phyloP scores from a whole-genome alignment of 495 filamentous ascomycete genomes.

The Neurospora discreta region DNA sequence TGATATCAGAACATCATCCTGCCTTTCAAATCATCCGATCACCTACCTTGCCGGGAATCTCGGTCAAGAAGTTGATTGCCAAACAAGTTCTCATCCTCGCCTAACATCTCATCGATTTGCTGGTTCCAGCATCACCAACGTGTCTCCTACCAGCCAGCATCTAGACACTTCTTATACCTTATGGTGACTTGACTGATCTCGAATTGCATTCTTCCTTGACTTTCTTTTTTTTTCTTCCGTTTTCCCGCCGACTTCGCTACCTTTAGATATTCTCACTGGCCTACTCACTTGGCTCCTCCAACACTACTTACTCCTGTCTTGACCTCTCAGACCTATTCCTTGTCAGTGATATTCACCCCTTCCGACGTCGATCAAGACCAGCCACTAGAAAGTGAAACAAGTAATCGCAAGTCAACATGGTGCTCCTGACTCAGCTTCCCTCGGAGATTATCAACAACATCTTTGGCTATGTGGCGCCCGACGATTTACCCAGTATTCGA shows the following conservation, averaged over 20 bases:
- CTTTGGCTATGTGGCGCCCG: slow-evolving; percentile 39
- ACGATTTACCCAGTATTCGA: slow-evolving; percentile 37
- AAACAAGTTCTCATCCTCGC: neutral
- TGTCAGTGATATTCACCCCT: neutral
- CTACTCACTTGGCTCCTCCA: neutral
- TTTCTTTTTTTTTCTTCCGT: neutral
- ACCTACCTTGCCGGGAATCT: neutral
- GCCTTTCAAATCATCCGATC: neutral
- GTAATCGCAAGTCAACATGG: slow-evolving; percentile 10
- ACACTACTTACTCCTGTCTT: neutral
- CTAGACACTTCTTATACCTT: neutral
- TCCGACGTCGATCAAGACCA: neutral
- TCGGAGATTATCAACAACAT: slow-evolving; percentile 50
- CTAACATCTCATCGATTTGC: neutral
- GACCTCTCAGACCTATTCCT: neutral
- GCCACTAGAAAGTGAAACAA: neutral
- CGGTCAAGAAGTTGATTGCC: neutral
- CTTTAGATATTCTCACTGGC: neutral
- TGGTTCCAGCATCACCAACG: neutral
- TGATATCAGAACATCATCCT: neutral
- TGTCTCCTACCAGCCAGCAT: neutral
- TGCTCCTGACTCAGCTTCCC: slow-evolving; percentile 31
- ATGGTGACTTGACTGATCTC: neutral
- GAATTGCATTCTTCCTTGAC: neutral
- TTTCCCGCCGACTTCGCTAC: neutral